Conservation (phyloP, 2,329 filamentous ascomycete species). For the Colletotrichum sp. region DNA sequence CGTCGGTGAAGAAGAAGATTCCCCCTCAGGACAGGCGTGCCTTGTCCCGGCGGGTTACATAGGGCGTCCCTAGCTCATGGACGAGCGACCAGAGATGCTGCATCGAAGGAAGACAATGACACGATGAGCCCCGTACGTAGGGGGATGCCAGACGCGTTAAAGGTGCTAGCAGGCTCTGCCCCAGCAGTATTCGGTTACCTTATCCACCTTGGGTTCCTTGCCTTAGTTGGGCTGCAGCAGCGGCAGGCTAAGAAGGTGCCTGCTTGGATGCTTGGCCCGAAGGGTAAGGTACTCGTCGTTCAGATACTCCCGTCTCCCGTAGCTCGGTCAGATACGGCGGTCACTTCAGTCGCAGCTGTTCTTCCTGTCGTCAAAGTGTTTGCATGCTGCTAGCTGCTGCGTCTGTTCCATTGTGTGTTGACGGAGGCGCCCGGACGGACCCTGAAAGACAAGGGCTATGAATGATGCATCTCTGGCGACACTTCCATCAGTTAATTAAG, state of each 20-base stretch:
- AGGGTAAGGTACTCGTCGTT: background rate
- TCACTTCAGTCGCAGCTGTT: background rate
- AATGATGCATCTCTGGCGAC: conserved; percentile 2
- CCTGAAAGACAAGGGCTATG: background rate
- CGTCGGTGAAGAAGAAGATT: background rate
- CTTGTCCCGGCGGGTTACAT: background rate
- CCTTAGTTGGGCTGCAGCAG: background rate
- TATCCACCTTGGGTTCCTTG: conserved; percentile 1
- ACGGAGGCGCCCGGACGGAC: background rate
- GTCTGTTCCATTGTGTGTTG: background rate
- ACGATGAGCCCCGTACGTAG: conserved; percentile 3
- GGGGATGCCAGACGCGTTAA: background rate
- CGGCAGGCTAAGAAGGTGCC: background rate
- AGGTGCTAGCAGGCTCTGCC: conserved; percentile 1
- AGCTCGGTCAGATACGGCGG: background rate
- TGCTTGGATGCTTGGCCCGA: background rate
- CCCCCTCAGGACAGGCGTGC: background rate
- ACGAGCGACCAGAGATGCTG: background rate
- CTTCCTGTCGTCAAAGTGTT: background rate
- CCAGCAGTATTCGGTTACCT: background rate
- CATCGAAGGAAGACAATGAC: background rate
- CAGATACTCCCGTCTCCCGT: background rate
- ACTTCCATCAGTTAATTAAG: background rate
- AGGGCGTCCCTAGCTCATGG: background rate
- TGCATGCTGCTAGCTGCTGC: background rate